These are phyloP conservation scores for Scutellaria barbata DNA, from an alignment of 257 asterid species.

Conservation along the genomic window DNA sequence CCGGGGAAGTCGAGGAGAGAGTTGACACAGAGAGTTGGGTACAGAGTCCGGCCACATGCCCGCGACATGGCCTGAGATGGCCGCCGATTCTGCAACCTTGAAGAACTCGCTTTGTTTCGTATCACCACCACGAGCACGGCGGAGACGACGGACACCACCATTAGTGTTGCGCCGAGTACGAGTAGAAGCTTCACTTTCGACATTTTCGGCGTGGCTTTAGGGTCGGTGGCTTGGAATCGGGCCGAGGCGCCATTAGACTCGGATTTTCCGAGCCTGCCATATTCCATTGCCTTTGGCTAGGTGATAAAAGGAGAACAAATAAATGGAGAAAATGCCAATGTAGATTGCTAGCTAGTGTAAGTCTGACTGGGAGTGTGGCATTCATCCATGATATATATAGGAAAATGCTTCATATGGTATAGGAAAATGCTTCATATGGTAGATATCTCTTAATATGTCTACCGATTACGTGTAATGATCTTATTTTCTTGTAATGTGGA, in stretches of 20 bases:
- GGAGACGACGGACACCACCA: slow-evolving; percentile 57
- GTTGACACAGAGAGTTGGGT: slow-evolving; percentile 67
- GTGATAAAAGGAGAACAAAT: background rate
- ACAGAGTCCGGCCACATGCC: slow-evolving; percentile 71
- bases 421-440: too few species aligned
- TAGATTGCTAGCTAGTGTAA: slow-evolving; percentile 8
- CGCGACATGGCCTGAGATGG: slow-evolving; percentile 77
- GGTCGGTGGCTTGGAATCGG: slow-evolving; percentile 33
- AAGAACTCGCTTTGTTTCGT: slow-evolving; percentile 38
- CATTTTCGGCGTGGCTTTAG: slow-evolving; percentile 31
- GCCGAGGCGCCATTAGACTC: slow-evolving; percentile 53
- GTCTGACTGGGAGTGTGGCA: slow-evolving; percentile 1
- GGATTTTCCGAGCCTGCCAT: slow-evolving; percentile 58
- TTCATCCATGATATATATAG: background rate
- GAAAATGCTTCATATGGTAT: too few species aligned
- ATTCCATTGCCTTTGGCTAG: slow-evolving; percentile 47
- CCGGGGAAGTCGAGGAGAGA: slow-evolving; percentile 90
- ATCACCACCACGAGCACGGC: slow-evolving; percentile 55
- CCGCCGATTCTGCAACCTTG: slow-evolving; percentile 39
- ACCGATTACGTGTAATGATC: too few species aligned
- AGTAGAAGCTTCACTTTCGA: slow-evolving; percentile 51
- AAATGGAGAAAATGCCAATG: background rate
- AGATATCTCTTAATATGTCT: too few species aligned
- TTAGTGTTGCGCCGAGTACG: slow-evolving; percentile 48
- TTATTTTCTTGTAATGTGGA: too few species aligned